These are phyloP conservation scores for Byssoonygena ceratinophila DNA, from an alignment of 2,329 filamentous ascomycete genomes.

Conservation along the genomic window DNA sequence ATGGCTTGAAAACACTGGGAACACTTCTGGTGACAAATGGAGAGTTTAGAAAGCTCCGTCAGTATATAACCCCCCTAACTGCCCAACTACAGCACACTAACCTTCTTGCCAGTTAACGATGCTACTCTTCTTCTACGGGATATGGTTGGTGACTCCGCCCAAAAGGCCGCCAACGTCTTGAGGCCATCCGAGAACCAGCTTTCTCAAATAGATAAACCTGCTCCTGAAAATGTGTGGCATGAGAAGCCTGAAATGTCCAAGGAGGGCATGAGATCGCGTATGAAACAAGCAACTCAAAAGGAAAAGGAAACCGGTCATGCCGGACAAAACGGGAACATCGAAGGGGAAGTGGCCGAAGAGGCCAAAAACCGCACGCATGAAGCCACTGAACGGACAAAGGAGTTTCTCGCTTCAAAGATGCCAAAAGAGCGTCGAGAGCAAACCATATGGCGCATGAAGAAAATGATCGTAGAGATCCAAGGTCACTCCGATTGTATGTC, in stretches of 20 bases:
- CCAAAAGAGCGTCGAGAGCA: slow-evolving; percentile 88
- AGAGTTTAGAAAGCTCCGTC: slow-evolving; percentile 83
- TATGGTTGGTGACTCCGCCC: slow-evolving; percentile 81
- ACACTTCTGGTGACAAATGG: slow-evolving; percentile 89
- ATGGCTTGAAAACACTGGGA: slow-evolving; percentile 78
- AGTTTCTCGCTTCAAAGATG: slow-evolving; percentile 78
- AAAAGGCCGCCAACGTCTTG: slow-evolving; percentile 62
- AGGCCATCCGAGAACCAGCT: slow-evolving; percentile 70
- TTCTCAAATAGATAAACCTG: slow-evolving; percentile 66
- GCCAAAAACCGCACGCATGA: slow-evolving; percentile 32
- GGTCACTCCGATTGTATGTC: slow-evolving; percentile 73
- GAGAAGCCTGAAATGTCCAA: slow-evolving; percentile 68
- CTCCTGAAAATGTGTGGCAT: slow-evolving; percentile 88
- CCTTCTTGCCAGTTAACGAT: slow-evolving; percentile 54
- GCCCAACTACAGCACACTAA: slow-evolving; percentile 17
- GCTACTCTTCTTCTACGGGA: slow-evolving; percentile 71
- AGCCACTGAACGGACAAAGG: slow-evolving; percentile 42
- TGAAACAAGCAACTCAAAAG: slow-evolving; percentile 50
- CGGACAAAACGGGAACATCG: not conserved
- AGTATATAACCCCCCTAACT: slow-evolving; percentile 35
- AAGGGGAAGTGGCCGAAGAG: slow-evolving; percentile 31
- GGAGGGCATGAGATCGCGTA: slow-evolving; percentile 57
- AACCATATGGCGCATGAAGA: slow-evolving; percentile 85
- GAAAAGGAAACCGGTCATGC: not conserved
- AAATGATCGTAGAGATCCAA: slow-evolving; percentile 95